Percentiles rank a stretch among this genome's conserved stretches.
phyloP scores from a whole-genome alignment of 1,284 basidiomycete species.

The Ganoderma multipileum region DNA sequence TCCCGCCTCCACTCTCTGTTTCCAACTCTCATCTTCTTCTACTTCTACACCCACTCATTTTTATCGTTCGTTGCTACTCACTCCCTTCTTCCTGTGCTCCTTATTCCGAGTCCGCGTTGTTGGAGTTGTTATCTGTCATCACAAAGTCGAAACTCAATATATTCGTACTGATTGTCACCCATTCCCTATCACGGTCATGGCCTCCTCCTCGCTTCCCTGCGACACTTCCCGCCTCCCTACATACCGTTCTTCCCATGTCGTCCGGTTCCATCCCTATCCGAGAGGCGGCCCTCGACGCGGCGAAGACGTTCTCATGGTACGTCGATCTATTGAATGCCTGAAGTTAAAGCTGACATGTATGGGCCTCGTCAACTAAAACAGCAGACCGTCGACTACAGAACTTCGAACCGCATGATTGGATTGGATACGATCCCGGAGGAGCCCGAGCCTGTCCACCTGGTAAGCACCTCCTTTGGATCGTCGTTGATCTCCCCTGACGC shows the following conservation, averaged over 20 bases:
- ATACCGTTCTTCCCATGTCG: slow-evolving; percentile 26
- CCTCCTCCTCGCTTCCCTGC: neutral
- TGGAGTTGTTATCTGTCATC: neutral
- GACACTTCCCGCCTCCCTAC: slow-evolving; percentile 24
- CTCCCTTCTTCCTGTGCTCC: neutral
- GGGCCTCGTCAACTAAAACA: neutral
- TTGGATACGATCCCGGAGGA: neutral
- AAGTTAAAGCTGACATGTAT: neutral
- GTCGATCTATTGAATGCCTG: slow-evolving; percentile 18
- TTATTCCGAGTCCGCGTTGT: neutral
- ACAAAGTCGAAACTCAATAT: slow-evolving; percentile 1
- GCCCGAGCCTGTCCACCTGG: neutral
- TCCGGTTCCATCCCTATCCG: slow-evolving; percentile 31
- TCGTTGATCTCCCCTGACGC: neutral
- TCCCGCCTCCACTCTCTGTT: neutral
- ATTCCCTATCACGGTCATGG: slow-evolving; percentile 2
- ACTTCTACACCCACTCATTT: neutral
- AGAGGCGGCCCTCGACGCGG: slow-evolving; percentile 17
- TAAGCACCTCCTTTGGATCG: neutral
- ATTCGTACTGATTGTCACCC: neutral
- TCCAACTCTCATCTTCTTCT: neutral
- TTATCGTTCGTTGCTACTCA: neutral
- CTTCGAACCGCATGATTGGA: neutral
- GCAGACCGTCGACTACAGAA: slow-evolving; percentile 3
- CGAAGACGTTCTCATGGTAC: slow-evolving; percentile 31